Evolutionary conservation across 495 filamentous ascomycete species (phyloP).

Genomic region (Lophiotrema nucula): DNA sequence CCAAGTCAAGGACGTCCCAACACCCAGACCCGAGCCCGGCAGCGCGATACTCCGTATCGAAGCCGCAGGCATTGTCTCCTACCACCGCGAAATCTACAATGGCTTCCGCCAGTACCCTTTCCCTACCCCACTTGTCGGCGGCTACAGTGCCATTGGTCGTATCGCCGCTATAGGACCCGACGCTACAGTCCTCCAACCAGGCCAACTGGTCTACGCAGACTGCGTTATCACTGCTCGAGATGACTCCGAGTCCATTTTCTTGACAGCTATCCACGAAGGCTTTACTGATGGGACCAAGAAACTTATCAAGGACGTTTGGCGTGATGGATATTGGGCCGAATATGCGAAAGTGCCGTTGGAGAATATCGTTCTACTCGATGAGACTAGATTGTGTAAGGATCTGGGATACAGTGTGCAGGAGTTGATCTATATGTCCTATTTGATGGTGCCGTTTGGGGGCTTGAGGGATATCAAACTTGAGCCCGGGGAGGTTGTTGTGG

Average conservation of each 20-base stretch:
- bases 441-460: conserved; percentile 53
- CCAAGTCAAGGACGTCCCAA: conserved; percentile 27
- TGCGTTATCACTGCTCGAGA: conserved; percentile 47
- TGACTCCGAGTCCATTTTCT: conserved; percentile 39
- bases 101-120: conserved; percentile 31
- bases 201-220: conserved; percentile 51
- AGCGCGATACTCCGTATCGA: conserved; percentile 38
- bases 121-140: conserved; percentile 32
- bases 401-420: conserved; percentile 45
- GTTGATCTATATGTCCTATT: conserved; percentile 33
- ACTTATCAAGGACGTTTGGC: conserved; percentile 48
- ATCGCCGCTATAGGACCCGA: conserved; percentile 49
- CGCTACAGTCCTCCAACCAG: conserved; percentile 42
- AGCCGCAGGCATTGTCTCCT: conserved; percentile 31
- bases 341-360: conserved; percentile 49
- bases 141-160: conserved; percentile 45
- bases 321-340: conserved; percentile 48
- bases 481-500: conserved; percentile 34
- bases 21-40: conserved; percentile 35
- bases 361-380: conserved; percentile 46
- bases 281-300: conserved; percentile 25
- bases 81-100: neutral
- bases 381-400: conserved; percentile 40
- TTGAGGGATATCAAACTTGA: conserved; percentile 51
- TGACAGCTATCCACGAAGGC: too few relatives aligned